Percentiles rank a stretch among this genome's conserved stretches.
phyloP scores from a whole-genome alignment of 2,329 filamentous ascomycete genomes.

The Colletotrichum limetticola region DNA sequence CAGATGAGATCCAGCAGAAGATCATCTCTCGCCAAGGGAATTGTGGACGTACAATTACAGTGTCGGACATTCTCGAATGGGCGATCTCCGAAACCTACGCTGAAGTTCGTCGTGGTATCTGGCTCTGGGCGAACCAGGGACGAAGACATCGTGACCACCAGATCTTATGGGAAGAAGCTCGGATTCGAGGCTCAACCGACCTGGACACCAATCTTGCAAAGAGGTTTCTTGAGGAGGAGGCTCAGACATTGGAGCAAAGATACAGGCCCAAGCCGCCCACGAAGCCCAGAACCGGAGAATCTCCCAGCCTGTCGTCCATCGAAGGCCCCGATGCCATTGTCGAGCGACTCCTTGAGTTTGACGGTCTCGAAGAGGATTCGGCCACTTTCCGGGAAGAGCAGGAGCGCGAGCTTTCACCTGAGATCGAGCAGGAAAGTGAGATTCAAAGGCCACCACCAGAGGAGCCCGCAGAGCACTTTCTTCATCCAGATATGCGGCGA shows the following conservation, averaged over 20 bases:
- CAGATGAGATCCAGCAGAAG: constrained; percentile 66
- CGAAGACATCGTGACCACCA: constrained; percentile 57
- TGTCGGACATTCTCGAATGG: constrained; percentile 69
- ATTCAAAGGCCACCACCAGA: constrained; percentile 58
- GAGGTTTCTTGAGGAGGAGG: constrained; percentile 66
- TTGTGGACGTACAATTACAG: constrained; percentile 48
- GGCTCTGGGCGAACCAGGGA: constrained; percentile 72
- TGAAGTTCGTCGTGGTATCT: constrained; percentile 60
- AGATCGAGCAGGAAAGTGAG: constrained; percentile 70
- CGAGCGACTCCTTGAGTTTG: constrained; percentile 50
- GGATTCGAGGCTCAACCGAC: not conserved
- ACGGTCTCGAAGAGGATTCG: constrained; percentile 42
- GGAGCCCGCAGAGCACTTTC: constrained; percentile 49
- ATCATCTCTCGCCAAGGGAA: constrained; percentile 48
- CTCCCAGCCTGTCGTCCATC: not conserved
- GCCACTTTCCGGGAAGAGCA: constrained; percentile 71
- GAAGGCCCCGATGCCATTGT: not conserved
- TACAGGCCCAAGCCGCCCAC: constrained; percentile 51
- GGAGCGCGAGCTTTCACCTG: constrained; percentile 44
- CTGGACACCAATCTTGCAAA: constrained; percentile 46
- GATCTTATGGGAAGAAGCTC: constrained; percentile 43
- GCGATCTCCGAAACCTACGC: constrained; percentile 66
- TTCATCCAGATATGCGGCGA: constrained; percentile 54
- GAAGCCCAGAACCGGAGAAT: not conserved
- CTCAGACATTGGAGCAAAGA: constrained; percentile 59